Conservation (phyloP, 208 protist genomes). For the Crithidia acanthocephali region DNA sequence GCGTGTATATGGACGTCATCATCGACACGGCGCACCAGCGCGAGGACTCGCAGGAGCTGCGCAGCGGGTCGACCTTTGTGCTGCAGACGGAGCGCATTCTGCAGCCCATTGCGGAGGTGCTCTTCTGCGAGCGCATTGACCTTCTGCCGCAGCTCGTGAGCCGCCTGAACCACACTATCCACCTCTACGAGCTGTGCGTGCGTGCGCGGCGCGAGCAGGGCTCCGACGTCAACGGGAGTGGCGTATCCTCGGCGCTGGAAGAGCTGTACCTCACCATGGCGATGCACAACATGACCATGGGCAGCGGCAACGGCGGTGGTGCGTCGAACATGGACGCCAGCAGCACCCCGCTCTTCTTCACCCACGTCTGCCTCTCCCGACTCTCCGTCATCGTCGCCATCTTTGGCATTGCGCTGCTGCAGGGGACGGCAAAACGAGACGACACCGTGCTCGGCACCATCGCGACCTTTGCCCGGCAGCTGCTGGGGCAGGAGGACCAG, state of each 20-base stretch:
- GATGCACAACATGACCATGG: conserved; percentile 44
- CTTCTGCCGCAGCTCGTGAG: conserved; percentile 56
- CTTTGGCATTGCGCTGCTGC: conserved; percentile 76
- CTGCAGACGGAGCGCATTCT: conserved; percentile 84
- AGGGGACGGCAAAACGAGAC: conserved; percentile 44
- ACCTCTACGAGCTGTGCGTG: conserved; percentile 72
- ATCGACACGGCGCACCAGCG: conserved; percentile 70
- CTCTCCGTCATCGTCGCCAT: conserved; percentile 85
- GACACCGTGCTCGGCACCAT: conserved; percentile 61
- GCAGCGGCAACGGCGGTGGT: neutral
- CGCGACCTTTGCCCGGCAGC: conserved; percentile 59
- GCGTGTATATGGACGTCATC: conserved; percentile 72
- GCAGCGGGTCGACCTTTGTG: conserved; percentile 56
- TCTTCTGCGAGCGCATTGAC: conserved; percentile 75
- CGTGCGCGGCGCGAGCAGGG: conserved; percentile 44
- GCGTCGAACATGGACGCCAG: conserved; percentile 3
- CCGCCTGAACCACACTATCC: conserved; percentile 49
- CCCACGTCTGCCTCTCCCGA: conserved; percentile 78
- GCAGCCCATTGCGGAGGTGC: conserved; percentile 76
- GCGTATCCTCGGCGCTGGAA: conserved; percentile 14
- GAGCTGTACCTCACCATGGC: conserved; percentile 54
- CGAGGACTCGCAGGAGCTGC: conserved; percentile 78
- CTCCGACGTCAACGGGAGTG: neutral
- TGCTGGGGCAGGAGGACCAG: conserved; percentile 70
- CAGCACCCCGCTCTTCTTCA: conserved; percentile 55